These are phyloP conservation scores for Polymyxa betae DNA, from an alignment of 208 protist species.

Conservation along the genomic window DNA sequence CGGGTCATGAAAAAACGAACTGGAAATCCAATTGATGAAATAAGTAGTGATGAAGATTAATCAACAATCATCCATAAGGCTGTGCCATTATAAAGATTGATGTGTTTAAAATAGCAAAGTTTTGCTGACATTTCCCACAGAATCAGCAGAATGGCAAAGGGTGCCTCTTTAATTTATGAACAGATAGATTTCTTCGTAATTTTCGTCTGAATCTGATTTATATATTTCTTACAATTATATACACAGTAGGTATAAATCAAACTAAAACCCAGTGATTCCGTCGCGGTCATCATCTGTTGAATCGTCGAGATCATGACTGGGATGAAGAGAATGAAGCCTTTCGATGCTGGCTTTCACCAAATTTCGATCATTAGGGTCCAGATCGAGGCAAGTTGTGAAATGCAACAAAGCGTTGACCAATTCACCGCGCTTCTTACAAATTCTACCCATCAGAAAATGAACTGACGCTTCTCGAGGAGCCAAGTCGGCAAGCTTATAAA, in stretches of 20 bases:
- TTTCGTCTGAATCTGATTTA: too few relatives aligned
- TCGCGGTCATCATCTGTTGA: constrained; percentile 57
- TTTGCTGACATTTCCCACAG: too few relatives aligned
- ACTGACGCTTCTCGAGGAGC: constrained; percentile 84
- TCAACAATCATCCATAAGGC: too few relatives aligned
- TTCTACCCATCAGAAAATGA: constrained; percentile 83
- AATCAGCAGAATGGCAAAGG: too few relatives aligned
- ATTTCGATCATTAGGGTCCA: constrained; percentile 69
- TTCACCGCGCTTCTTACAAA: constrained; percentile 69
- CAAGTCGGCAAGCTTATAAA: constrained; percentile 57
- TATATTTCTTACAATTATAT: too few relatives aligned
- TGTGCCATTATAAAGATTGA: too few relatives aligned
- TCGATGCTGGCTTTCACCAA: constrained; percentile 62
- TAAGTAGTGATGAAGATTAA: constrained; percentile 62
- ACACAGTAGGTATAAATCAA: too few relatives aligned
- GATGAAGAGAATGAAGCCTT: constrained; percentile 59
- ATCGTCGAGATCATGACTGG: neutral
- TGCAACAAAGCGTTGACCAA: constrained; percentile 61
- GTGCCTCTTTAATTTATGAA: too few relatives aligned
- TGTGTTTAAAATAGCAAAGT: too few relatives aligned
- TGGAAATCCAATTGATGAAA: constrained; percentile 66
- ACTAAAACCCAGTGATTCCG: too few relatives aligned
- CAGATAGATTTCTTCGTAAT: too few relatives aligned
- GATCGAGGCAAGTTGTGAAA: constrained; percentile 68
- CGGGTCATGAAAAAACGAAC: constrained; percentile 71